Percentiles rank a stretch among this genome's conserved stretches.
These are phyloP conservation scores for Delonix regia DNA, from an alignment of 306 rosid genomes.

Conservation along the genomic window DNA sequence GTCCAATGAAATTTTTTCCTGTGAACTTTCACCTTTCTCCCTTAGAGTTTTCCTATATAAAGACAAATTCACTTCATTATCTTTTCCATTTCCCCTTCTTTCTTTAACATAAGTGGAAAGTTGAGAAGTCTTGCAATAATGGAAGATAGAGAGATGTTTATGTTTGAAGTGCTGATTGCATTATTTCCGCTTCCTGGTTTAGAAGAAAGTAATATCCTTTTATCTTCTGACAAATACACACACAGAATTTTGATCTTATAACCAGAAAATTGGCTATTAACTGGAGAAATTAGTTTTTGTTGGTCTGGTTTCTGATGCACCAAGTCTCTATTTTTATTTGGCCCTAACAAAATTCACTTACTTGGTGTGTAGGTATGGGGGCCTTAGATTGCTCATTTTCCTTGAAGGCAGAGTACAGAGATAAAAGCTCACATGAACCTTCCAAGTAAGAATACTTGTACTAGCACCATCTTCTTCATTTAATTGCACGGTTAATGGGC, in stretches of 20 bases:
- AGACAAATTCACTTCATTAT: not conserved
- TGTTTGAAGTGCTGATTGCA: constrained; percentile 14
- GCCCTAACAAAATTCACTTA: constrained; percentile 42
- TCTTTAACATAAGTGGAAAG: not conserved
- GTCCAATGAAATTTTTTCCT: not conserved
- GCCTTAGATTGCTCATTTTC: constrained; percentile 46
- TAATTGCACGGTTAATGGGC: constrained; percentile 18
- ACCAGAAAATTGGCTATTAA: constrained; percentile 3
- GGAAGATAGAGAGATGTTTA: not conserved
- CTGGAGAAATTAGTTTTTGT: not conserved
- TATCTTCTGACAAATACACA: constrained; percentile 8
- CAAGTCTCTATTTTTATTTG: constrained; percentile 28
- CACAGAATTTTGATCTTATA: not conserved
- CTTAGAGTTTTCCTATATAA: not conserved
- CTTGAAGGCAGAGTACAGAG: constrained; percentile 38
- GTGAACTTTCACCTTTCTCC: not conserved
- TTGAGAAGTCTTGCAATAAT: constrained; percentile 8
- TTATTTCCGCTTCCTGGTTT: constrained; percentile 14
- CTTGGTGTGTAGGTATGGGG: constrained; percentile 44
- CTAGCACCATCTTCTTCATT: constrained; percentile 31
- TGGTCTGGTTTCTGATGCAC: constrained; percentile 29
- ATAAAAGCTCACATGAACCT: constrained; percentile 44
- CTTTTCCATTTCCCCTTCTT: not conserved
- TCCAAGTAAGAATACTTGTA: constrained; percentile 54
- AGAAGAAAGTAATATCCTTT: not conserved